A percentile compares a stretch with the other conserved stretches of the same genome.
Conservation (phyloP, 345 rosid genomes). For the Brassica cretica region DNA sequence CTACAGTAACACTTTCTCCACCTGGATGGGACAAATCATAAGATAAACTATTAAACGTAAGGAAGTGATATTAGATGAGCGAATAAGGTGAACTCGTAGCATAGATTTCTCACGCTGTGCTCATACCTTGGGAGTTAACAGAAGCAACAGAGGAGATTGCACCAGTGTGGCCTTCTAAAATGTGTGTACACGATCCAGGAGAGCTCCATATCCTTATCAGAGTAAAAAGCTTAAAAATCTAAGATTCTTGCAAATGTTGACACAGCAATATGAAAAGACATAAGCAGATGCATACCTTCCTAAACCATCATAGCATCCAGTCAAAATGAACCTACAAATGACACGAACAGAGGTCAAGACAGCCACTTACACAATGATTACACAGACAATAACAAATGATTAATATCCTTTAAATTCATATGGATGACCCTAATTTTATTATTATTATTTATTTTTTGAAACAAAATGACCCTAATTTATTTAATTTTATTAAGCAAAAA, state of each 20-base stretch:
- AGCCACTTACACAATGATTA: not conserved
- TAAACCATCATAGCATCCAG: conserved; percentile 82
- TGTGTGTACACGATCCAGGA: conserved; percentile 72
- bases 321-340: conserved; percentile 76
- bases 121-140: conserved; percentile 56
- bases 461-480: not conserved
- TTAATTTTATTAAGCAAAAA: not conserved
- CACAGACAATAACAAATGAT: not conserved
- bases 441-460: not conserved
- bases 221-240: not conserved
- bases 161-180: conserved; percentile 78
- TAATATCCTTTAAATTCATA: not conserved
- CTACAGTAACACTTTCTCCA: conserved; percentile 49
- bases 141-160: conserved; percentile 73
- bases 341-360: conserved; percentile 21
- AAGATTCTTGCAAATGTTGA: conserved; percentile 19
- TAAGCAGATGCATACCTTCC: conserved; percentile 55
- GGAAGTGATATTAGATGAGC: not conserved
- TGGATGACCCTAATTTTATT: not conserved
- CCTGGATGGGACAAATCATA: conserved; percentile 43
- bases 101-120: not conserved
- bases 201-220: conserved; percentile 69
- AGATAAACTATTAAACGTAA: not conserved
- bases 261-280: not conserved
- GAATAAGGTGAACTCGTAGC: not conserved